Percentiles rank a stretch among this genome's conserved stretches.
Evolutionary conservation across 2,329 filamentous ascomycete genomes (phyloP).

Genomic region (Colletotrichum paranaense): DNA sequence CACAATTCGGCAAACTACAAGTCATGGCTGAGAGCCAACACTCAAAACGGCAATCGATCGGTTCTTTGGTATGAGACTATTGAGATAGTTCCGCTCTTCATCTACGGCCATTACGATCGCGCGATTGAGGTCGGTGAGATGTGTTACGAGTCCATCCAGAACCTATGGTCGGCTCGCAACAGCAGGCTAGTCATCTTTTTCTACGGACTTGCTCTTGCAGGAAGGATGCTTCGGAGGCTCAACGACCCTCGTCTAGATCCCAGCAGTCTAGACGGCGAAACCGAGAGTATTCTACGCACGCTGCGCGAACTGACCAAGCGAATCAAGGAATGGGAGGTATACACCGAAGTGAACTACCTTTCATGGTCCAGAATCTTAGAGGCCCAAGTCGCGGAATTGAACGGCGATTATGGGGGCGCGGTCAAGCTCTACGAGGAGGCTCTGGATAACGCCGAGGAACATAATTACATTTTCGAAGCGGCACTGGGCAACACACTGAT

Average conservation of each 20-base stretch:
- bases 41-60: constrained; percentile 71
- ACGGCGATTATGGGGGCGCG: constrained; percentile 65
- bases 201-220: constrained; percentile 68
- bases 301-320: constrained; percentile 67
- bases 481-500: constrained; percentile 80
- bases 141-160: constrained; percentile 57
- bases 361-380: constrained; percentile 76
- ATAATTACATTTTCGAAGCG: constrained; percentile 77
- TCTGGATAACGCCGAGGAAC: constrained; percentile 76
- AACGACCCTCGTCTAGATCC: constrained; percentile 58
- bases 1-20: constrained; percentile 71
- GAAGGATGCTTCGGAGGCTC: constrained; percentile 60
- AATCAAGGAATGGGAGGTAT: constrained; percentile 72
- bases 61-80: constrained; percentile 76
- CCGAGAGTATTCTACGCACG: constrained; percentile 61
- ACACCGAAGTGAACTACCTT: constrained; percentile 78
- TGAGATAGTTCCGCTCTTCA: constrained; percentile 70
- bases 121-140: constrained; percentile 67
- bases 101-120: constrained; percentile 71
- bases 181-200: constrained; percentile 69
- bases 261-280: constrained; percentile 55
- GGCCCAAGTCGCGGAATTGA: constrained; percentile 75
- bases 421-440: constrained; percentile 76
- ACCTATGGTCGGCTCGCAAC: constrained; percentile 71
- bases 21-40: constrained; percentile 65